A percentile compares a stretch with the other conserved stretches of the same genome.
Evolutionary conservation across 192 early-diverging fungal genomes (phyloP).

Genomic region (Nowakowskiella sp.): DNA sequence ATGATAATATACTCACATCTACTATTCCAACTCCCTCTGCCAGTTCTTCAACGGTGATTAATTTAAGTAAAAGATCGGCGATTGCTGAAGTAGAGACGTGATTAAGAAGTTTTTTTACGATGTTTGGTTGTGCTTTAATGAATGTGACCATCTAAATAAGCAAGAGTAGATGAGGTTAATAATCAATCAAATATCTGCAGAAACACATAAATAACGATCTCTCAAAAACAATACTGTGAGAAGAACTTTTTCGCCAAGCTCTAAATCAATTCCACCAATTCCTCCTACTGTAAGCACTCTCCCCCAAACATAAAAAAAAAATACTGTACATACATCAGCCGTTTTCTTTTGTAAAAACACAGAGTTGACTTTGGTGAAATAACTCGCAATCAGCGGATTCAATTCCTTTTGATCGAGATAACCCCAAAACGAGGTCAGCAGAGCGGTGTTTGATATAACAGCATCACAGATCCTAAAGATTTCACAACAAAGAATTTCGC

Average conservation of each 20-base stretch:
- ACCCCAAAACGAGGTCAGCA: constrained; percentile 79
- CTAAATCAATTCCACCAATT: too few relatives aligned
- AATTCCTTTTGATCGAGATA: constrained; percentile 72
- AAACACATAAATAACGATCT: too few relatives aligned
- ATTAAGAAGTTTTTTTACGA: constrained; percentile 65
- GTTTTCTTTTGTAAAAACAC: constrained; percentile 85
- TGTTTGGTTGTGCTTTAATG: constrained; percentile 67
- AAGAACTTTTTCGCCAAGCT: too few relatives aligned
- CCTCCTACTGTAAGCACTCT: too few relatives aligned
- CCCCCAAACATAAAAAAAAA: too few relatives aligned
- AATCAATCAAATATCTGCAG: too few relatives aligned
- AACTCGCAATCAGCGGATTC: constrained; percentile 74
- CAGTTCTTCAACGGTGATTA: constrained; percentile 87
- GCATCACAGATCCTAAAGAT: constrained; percentile 72
- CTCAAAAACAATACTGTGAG: too few relatives aligned
- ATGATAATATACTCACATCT: constrained; percentile 49
- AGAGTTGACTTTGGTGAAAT: constrained; percentile 86
- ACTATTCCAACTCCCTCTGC: constrained; percentile 78
- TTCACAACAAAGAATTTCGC: constrained; percentile 72
- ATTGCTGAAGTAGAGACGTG: constrained; percentile 84
- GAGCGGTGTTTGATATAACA: constrained; percentile 56
- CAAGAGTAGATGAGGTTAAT: too few relatives aligned
- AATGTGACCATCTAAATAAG: constrained; percentile 69
- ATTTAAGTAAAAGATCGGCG: constrained; percentile 84
- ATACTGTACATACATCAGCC: constrained; percentile 59